Percentiles rank a stretch among this genome's conserved stretches.
Evolutionary conservation across 2,329 filamentous ascomycete species (phyloP).

Genomic region (Chalaropsis ovoidea): DNA sequence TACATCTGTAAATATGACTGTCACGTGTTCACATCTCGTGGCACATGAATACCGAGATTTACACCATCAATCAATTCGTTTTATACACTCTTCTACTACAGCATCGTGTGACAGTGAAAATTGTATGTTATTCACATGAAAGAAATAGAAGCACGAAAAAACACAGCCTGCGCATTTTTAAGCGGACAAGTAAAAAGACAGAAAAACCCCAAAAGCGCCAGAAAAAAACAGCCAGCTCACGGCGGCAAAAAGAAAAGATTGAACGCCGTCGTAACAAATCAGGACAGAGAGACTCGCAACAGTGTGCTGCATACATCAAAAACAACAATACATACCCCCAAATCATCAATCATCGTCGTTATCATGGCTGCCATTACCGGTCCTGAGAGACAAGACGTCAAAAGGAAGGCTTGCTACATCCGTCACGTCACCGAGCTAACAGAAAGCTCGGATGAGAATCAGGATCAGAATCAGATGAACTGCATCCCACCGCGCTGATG

Average conservation of each 20-base stretch:
- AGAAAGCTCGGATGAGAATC: too few species aligned
- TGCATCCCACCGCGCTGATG: constrained; percentile 5
- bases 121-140: background rate
- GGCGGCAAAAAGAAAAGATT: constrained; percentile 6
- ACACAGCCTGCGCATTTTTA: constrained; percentile 14
- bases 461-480: background rate
- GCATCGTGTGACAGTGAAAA: background rate
- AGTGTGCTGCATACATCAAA: background rate
- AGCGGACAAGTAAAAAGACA: background rate
- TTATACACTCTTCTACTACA: background rate
- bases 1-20: background rate
- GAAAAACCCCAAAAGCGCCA: background rate
- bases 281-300: background rate
- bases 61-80: background rate
- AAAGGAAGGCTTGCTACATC: background rate
- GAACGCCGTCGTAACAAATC: constrained; percentile 8
- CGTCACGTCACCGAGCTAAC: background rate
- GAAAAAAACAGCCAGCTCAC: background rate
- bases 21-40: background rate
- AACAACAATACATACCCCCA: constrained; percentile 11
- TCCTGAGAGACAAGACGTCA: background rate
- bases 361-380: constrained; percentile 2
- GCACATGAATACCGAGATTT: background rate
- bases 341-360: constrained; percentile 12
- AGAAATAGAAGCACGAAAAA: constrained; percentile 8